These are phyloP conservation scores for Clitoria ternatea DNA, from an alignment of 306 rosid species.

Conservation along the genomic window DNA sequence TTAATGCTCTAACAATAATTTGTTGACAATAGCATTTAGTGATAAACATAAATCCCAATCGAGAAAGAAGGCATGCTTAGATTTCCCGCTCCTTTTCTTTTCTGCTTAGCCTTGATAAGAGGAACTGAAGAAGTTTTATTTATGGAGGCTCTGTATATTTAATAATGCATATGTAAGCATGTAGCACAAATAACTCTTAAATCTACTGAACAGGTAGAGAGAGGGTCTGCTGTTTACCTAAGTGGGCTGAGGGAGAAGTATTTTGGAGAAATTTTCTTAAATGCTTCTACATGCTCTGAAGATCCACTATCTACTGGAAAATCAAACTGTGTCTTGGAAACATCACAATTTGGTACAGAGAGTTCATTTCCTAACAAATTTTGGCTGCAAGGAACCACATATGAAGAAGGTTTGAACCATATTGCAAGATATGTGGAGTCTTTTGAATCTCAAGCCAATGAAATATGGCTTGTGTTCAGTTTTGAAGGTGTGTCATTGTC, in stretches of 20 bases:
- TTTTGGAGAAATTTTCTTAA: conserved; percentile 82
- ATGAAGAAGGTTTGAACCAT: conserved; percentile 90
- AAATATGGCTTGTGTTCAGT: conserved; percentile 93
- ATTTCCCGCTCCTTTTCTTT: conserved; percentile 1
- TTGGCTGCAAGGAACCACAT: conserved; percentile 21
- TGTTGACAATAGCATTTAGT: background rate
- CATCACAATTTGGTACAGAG: conserved; percentile 41
- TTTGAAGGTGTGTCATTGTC: conserved; percentile 83
- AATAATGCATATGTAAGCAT: conserved; percentile 13
- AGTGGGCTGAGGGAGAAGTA: conserved; percentile 93
- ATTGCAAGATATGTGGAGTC: conserved; percentile 95
- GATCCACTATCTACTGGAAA: conserved; percentile 46
- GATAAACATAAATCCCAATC: background rate
- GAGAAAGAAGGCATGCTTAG: background rate
- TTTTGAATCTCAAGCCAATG: conserved; percentile 81
- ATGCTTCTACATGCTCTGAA: conserved; percentile 65
- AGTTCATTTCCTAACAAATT: conserved; percentile 37
- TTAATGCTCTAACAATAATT: background rate
- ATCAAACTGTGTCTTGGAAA: conserved; percentile 45
- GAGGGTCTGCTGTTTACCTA: conserved; percentile 80
- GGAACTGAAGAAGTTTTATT: conserved; percentile 8
- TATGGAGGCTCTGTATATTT: conserved; percentile 7
- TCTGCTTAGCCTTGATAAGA: conserved; percentile 9
- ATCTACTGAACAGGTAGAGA: conserved; percentile 71
- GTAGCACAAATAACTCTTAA: conserved; percentile 21